Evolutionary conservation across 2,329 filamentous ascomycete genomes (phyloP).

Genomic region (Fusarium mangiferae): DNA sequence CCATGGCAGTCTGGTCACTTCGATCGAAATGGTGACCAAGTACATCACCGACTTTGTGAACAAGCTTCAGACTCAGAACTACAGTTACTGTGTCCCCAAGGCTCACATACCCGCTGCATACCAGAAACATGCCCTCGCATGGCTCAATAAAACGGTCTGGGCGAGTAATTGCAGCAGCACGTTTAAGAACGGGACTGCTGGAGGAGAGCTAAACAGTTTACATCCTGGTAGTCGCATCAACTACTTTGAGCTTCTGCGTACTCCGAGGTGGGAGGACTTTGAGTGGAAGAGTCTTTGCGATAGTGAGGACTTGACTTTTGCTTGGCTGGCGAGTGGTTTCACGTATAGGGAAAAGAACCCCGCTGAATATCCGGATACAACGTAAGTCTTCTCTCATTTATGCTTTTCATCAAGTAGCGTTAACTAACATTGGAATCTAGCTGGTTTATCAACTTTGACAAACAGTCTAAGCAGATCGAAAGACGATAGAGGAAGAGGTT

Average conservation of each 20-base stretch:
- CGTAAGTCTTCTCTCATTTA: not conserved
- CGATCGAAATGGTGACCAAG: not conserved
- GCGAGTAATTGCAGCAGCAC: not conserved
- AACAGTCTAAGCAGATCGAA: not conserved
- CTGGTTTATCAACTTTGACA: not conserved
- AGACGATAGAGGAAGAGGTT: not conserved
- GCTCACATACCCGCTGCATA: not conserved
- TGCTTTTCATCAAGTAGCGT: rapidly evolving
- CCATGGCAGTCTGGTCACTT: not conserved
- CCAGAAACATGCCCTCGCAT: not conserved
- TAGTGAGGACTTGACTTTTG: not conserved
- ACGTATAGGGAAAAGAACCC: not conserved
- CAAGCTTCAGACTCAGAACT: not conserved
- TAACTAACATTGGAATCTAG: not conserved
- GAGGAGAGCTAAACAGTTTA: not conserved
- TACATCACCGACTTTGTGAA: not conserved
- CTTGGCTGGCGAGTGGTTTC: not conserved
- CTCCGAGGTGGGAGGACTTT: not conserved
- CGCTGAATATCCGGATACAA: not conserved
- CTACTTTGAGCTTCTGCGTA: not conserved
- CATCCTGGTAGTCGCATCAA: not conserved
- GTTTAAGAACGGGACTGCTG: not conserved
- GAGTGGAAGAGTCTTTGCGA: not conserved
- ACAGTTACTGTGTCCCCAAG: not conserved
- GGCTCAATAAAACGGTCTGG: not conserved